Conservation (phyloP, 2,329 filamentous ascomycete genomes). For the Pestalotiopsis sp. region DNA sequence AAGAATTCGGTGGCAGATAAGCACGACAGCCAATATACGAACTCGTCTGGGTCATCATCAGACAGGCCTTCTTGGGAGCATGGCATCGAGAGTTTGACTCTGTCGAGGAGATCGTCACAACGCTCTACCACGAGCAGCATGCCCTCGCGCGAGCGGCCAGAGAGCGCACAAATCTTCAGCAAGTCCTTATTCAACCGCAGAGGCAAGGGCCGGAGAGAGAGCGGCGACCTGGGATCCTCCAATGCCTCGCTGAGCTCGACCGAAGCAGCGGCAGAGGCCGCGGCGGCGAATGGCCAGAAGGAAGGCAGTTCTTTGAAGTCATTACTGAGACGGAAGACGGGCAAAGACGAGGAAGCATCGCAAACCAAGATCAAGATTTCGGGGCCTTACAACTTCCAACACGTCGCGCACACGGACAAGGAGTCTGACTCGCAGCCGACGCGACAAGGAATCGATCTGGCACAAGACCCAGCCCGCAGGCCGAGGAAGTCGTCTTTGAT, state of each 20-base stretch:
- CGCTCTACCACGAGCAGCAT: conserved; percentile 57
- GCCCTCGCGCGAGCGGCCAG: conserved; percentile 56
- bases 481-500: conserved; percentile 38
- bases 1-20: conserved; percentile 51
- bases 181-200: conserved; percentile 62
- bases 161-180: conserved; percentile 62
- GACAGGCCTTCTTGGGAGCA: conserved; percentile 55
- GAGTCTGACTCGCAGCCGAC: conserved; percentile 46
- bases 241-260: conserved; percentile 51
- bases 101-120: conserved; percentile 60
- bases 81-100: conserved; percentile 46
- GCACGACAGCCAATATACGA: conserved; percentile 48
- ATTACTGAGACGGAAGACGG: conserved; percentile 54
- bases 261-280: conserved; percentile 41
- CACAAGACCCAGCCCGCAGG: conserved; percentile 43
- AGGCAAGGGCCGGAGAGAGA: conserved; percentile 54
- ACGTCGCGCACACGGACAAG: conserved; percentile 61
- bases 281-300: conserved; percentile 33
- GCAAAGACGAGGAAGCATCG: conserved; percentile 31
- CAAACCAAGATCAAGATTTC: conserved; percentile 58
- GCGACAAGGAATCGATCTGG: conserved; percentile 43
- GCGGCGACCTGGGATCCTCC: conserved; percentile 49
- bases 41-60: conserved; percentile 58
- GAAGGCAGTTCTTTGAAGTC: conserved; percentile 50
- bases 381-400: conserved; percentile 68